Evolutionary conservation across 1,284 basidiomycete species (phyloP).

Genomic region (Boletus sp.): DNA sequence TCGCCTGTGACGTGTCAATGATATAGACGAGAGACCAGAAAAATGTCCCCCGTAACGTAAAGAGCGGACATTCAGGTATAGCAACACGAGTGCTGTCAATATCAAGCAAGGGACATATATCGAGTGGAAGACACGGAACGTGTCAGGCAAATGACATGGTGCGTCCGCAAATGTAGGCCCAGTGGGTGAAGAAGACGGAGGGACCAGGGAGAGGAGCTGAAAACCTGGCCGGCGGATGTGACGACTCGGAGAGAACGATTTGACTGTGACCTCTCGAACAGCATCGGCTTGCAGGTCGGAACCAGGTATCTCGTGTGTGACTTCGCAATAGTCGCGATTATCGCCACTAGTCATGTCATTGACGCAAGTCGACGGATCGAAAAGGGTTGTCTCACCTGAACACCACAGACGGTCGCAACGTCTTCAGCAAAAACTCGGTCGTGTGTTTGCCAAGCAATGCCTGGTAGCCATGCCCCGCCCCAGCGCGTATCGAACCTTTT

Average conservation of each 20-base stretch:
- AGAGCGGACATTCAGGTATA: conserved; percentile 30
- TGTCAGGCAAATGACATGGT: conserved; percentile 71
- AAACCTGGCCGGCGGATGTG: conserved; percentile 78
- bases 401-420: conserved; percentile 58
- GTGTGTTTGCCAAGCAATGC: conserved; percentile 77
- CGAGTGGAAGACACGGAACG: conserved; percentile 54
- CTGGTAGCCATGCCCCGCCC: conserved; percentile 79
- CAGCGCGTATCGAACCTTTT: conserved; percentile 65
- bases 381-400: conserved; percentile 55
- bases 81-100: conserved; percentile 24
- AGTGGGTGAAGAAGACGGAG: conserved; percentile 20
- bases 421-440: conserved; percentile 64
- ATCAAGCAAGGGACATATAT: conserved; percentile 45
- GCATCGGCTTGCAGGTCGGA: conserved; percentile 20
- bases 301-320: conserved; percentile 45
- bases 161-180: conserved; percentile 37
- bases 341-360: conserved; percentile 57
- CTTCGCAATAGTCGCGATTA: conserved; percentile 86
- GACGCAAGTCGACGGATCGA: background rate
- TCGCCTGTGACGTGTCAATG: conserved; percentile 11
- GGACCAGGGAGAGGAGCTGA: conserved; percentile 76
- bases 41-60: conserved; percentile 14
- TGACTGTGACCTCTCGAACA: conserved; percentile 70
- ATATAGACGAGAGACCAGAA: conserved; percentile 22
- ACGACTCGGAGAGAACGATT: conserved; percentile 77